Percentiles rank a stretch among this genome's conserved stretches.
Evolutionary conservation across 768 basidiomycete genomes (phyloP).

Genomic region (Trichaptum fuscoviolaceum): DNA sequence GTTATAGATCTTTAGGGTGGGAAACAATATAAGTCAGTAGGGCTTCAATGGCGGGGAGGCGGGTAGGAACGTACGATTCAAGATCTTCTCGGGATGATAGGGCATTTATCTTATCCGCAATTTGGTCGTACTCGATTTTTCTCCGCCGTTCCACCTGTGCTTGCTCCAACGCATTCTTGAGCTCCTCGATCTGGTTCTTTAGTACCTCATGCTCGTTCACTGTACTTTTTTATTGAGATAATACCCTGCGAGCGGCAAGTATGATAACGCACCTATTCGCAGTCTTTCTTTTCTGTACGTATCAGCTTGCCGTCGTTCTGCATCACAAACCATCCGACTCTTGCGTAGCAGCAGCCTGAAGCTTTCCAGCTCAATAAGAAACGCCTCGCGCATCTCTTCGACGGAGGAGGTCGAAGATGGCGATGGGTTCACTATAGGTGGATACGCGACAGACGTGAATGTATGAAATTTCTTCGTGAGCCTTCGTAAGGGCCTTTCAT

Average conservation of each 20-base stretch:
- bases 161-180: slow-evolving; percentile 71
- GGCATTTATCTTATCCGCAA: slow-evolving; percentile 78
- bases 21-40: not conserved
- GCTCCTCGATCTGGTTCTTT: slow-evolving; percentile 66
- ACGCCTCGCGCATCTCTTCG: slow-evolving; percentile 74
- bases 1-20: slow-evolving; percentile 49
- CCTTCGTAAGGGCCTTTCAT: slow-evolving; percentile 72
- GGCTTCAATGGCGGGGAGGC: not conserved
- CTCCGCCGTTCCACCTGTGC: slow-evolving; percentile 69
- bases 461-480: slow-evolving; percentile 79
- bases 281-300: slow-evolving; percentile 72
- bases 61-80: slow-evolving; percentile 52
- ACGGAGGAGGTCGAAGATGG: slow-evolving; percentile 29
- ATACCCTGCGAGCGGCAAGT: slow-evolving; percentile 8
- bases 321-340: slow-evolving; percentile 78
- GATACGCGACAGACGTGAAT: slow-evolving; percentile 55
- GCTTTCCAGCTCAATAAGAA: slow-evolving; percentile 70
- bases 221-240: slow-evolving; percentile 21
- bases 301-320: slow-evolving; percentile 79
- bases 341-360: slow-evolving; percentile 75
- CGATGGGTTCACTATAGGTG: slow-evolving; percentile 34
- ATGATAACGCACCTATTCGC: slow-evolving; percentile 56
- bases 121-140: slow-evolving; percentile 83
- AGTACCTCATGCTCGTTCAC: slow-evolving; percentile 68
- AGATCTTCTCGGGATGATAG: slow-evolving; percentile 74